Evolutionary conservation across 345 rosid species (phyloP).

Genomic region (Stellera chamaejasme): DNA sequence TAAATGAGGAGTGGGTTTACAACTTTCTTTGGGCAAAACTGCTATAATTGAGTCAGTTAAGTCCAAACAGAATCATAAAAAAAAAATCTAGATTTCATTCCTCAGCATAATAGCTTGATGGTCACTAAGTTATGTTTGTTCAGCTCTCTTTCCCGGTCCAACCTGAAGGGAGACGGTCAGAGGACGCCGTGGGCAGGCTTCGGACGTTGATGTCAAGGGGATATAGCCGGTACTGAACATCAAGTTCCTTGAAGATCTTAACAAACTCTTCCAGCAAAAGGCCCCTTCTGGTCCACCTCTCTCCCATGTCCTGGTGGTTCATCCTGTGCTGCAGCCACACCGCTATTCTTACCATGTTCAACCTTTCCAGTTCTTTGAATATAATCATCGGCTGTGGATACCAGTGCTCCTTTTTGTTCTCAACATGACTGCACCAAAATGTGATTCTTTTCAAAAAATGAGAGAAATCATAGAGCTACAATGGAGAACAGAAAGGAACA

Average conservation of each 20-base stretch:
- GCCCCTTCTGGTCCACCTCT: slow-evolving; percentile 50
- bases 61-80: too few species aligned
- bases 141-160: slow-evolving; percentile 20
- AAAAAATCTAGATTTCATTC: too few species aligned
- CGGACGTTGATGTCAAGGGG: slow-evolving; percentile 60
- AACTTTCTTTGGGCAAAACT: too few species aligned
- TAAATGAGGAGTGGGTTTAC: too few species aligned
- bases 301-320: slow-evolving; percentile 82
- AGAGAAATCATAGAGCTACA: background rate
- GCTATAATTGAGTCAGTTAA: too few species aligned
- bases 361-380: slow-evolving; percentile 46
- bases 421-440: slow-evolving; percentile 35
- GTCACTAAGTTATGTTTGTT: background rate
- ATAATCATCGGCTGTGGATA: slow-evolving; percentile 47
- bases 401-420: slow-evolving; percentile 78
- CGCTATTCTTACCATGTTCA: slow-evolving; percentile 52
- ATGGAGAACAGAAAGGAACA: background rate
- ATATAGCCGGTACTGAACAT: slow-evolving; percentile 55
- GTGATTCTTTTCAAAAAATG: background rate
- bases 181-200: slow-evolving; percentile 31
- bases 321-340: slow-evolving; percentile 66
- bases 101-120: background rate
- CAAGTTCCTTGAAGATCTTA: slow-evolving; percentile 57
- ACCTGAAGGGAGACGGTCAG: slow-evolving; percentile 25
- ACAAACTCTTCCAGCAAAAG: slow-evolving; percentile 64